Evolutionary conservation across 148 eudicot species (phyloP).

Genomic region (Amaranthus hypochondriacus): DNA sequence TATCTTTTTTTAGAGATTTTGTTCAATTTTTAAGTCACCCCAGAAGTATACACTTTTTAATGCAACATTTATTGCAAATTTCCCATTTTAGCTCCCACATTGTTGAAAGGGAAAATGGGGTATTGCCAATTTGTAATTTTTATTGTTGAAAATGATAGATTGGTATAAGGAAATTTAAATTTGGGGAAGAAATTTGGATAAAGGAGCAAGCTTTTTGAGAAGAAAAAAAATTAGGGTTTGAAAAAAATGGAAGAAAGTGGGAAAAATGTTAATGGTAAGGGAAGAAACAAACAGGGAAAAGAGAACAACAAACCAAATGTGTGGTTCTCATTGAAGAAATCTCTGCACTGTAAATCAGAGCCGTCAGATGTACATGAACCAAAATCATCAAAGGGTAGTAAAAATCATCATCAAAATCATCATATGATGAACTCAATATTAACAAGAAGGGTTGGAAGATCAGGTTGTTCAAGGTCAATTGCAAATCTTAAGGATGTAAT

Average conservation of each 20-base stretch:
- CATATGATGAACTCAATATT: constrained; percentile 50
- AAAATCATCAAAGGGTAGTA: constrained; percentile 24
- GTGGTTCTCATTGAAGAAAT: constrained; percentile 82
- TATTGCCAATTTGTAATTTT: background rate
- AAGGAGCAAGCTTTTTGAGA: background rate
- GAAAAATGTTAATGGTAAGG: constrained; percentile 18
- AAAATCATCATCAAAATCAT: constrained; percentile 22
- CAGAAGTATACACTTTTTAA: constrained; percentile 1
- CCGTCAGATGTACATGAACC: constrained; percentile 88
- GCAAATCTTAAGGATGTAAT: constrained; percentile 92
- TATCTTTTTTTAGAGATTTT: background rate
- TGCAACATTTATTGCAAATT: constrained; percentile 21
- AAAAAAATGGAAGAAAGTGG: constrained; percentile 12
- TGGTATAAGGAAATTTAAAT: background rate
- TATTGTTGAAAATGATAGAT: background rate
- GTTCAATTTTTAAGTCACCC: background rate
- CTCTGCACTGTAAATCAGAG: constrained; percentile 84
- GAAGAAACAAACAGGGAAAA: constrained; percentile 24
- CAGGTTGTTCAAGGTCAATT: constrained; percentile 94
- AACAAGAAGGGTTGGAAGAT: constrained; percentile 57
- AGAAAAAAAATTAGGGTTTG: background rate
- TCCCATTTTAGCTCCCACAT: constrained; percentile 11
- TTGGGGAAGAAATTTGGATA: background rate
- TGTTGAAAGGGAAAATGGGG: background rate
- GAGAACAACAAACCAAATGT: constrained; percentile 60